Percentiles rank a stretch among this genome's conserved stretches.
These are phyloP conservation scores for Eucalyptus tenuipes DNA, from an alignment of 345 rosid species.

Conservation along the genomic window DNA sequence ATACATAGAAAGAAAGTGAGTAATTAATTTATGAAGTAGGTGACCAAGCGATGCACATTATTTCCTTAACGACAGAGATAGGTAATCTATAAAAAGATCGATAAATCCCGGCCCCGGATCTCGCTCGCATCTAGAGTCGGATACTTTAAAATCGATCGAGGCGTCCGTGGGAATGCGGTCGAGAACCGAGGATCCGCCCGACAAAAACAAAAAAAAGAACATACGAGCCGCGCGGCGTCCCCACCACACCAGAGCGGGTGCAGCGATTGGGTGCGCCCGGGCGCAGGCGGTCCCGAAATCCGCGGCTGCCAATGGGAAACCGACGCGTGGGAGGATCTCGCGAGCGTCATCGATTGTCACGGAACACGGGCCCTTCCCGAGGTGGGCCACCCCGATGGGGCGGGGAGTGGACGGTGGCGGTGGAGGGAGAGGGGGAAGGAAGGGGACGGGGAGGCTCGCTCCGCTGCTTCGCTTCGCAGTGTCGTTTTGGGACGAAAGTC, in stretches of 20 bases:
- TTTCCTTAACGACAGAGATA: not conserved
- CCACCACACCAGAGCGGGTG: not conserved
- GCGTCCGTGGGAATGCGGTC: not conserved
- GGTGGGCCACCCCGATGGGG: too few species aligned
- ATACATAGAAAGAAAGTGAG: not conserved
- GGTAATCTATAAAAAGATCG: not conserved
- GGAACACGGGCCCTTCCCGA: not conserved
- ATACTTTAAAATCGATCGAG: not conserved
- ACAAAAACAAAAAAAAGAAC: not conserved
- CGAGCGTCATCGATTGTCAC: not conserved
- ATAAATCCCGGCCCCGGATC: not conserved
- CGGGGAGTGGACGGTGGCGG: not conserved
- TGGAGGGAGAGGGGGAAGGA: not conserved
- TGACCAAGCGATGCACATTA: not conserved
- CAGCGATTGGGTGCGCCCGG: not conserved
- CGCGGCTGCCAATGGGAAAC: rapidly evolving
- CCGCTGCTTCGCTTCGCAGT: not conserved
- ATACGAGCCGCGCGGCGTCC: not conserved
- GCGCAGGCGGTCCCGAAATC: not conserved
- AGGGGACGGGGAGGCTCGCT: not conserved
- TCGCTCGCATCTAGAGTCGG: not conserved
- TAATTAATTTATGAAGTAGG: not conserved
- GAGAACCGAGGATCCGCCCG: not conserved
- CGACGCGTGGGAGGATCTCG: not conserved
- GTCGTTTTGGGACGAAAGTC: not conserved